A percentile compares a stretch with the other conserved stretches of the same genome.
These are phyloP conservation scores for Eucalyptus pauciflora DNA, from an alignment of 345 rosid genomes.

Conservation along the genomic window DNA sequence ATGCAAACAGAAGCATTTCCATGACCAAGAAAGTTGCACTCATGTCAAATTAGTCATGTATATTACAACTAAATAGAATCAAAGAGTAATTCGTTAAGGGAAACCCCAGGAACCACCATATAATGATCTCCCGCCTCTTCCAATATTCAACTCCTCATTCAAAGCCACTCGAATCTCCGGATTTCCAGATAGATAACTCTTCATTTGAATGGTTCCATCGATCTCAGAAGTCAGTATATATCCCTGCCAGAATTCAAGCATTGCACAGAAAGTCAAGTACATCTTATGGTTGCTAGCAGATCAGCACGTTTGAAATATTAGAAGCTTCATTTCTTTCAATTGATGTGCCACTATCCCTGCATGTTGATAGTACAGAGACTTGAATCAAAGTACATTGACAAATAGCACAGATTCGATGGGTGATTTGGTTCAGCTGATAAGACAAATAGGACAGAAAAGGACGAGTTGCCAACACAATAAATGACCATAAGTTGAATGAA, in stretches of 20 bases:
- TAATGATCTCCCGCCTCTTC: conserved; percentile 68
- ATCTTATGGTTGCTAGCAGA: neutral
- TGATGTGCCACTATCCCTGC: neutral
- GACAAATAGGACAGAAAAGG: neutral
- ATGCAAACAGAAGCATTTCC: neutral
- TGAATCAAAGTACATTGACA: neutral
- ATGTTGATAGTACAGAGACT: neutral
- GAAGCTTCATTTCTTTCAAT: neutral
- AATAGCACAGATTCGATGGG: neutral
- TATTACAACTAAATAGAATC: neutral
- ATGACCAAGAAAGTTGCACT: neutral
- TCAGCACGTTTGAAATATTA: neutral
- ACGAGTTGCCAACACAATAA: neutral
- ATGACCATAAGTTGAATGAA: neutral
- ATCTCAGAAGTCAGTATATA: conserved; percentile 96
- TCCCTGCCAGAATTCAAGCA: conserved; percentile 40
- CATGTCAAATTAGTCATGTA: neutral
- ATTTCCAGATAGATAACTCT: conserved; percentile 93
- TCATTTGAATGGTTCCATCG: conserved; percentile 99
- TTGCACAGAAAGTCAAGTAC: neutral
- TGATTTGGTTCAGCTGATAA: neutral
- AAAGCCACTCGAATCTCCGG: conserved; percentile 97
- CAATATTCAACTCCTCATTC: conserved; percentile 83
- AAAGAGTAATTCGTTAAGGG: neutral
- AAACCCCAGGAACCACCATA: conserved; percentile 41